Conservation (phyloP, 768 basidiomycete genomes). For the Gyrodon lividus region DNA sequence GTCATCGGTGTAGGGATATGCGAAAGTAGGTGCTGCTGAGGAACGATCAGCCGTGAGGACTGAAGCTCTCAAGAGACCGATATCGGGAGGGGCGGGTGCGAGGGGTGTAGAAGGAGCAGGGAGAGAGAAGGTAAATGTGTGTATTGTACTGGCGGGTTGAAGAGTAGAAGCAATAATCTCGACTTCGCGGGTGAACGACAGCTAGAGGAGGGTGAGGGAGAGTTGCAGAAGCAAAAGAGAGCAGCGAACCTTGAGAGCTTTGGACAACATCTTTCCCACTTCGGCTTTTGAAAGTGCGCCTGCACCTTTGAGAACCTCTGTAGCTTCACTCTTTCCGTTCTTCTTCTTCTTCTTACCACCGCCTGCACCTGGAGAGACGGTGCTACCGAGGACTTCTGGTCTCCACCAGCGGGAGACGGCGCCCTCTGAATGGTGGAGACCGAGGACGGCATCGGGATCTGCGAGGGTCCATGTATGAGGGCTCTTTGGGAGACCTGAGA, state of each 20-base stretch:
- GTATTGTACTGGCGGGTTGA: conserved; percentile 89
- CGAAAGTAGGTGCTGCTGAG: conserved; percentile 64
- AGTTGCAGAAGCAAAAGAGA: background rate
- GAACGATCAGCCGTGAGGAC: conserved; percentile 68
- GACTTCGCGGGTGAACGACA: conserved; percentile 89
- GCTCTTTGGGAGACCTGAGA: conserved; percentile 85
- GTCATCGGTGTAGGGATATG: conserved; percentile 73
- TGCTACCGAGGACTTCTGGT: conserved; percentile 87
- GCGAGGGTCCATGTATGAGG: conserved; percentile 89
- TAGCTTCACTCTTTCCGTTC: conserved; percentile 53
- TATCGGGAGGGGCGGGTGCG: conserved; percentile 68
- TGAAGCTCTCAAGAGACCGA: conserved; percentile 62
- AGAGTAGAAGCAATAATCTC: conserved; percentile 94
- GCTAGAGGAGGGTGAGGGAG: conserved; percentile 39
- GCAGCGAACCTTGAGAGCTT: conserved; percentile 75
- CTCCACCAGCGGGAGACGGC: conserved; percentile 90
- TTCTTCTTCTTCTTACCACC: conserved; percentile 73
- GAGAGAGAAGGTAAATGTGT: conserved; percentile 87
- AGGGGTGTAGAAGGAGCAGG: conserved; percentile 75
- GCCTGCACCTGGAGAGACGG: conserved; percentile 80
- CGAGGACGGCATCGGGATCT: conserved; percentile 78
- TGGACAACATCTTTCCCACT: conserved; percentile 86
- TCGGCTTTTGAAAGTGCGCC: conserved; percentile 84
- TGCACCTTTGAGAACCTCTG: conserved; percentile 66
- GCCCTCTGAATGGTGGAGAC: conserved; percentile 78